phyloP scores from a whole-genome alignment of 352 stramenopile genomes.

The Peronospora belbahrii region DNA sequence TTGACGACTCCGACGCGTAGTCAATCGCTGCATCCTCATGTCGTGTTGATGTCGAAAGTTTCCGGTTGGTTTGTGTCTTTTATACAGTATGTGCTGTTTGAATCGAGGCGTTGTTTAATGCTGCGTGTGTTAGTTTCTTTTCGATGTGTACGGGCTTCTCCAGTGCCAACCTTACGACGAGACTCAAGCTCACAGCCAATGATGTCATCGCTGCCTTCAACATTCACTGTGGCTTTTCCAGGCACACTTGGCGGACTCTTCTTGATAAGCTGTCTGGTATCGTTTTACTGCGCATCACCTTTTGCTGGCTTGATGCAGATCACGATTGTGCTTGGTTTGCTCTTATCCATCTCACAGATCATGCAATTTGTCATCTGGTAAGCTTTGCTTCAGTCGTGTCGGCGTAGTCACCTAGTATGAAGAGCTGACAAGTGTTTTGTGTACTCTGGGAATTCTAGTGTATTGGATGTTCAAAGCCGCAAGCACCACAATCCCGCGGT shows the following conservation, averaged over 20 bases:
- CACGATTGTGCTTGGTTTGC: constrained; percentile 72
- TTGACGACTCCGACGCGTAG: constrained; percentile 44
- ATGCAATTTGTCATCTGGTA: constrained; percentile 58
- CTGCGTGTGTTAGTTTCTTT: constrained; percentile 36
- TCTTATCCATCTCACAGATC: constrained; percentile 74
- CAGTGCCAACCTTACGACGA: constrained; percentile 31
- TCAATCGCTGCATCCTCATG: constrained; percentile 39
- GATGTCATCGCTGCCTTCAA: constrained; percentile 37
- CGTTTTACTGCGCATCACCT: constrained; percentile 58
- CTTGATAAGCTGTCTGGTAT: constrained; percentile 65
- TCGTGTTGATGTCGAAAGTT: constrained; percentile 51
- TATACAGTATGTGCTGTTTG: not conserved
- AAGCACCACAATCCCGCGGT: constrained; percentile 14
- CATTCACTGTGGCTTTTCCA: constrained; percentile 60
- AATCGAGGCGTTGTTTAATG: constrained; percentile 2
- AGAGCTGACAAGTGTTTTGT: constrained; percentile 6
- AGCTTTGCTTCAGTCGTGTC: not conserved
- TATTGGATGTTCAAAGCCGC: constrained; percentile 25
- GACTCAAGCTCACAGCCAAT: constrained; percentile 34
- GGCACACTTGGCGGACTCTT: constrained; percentile 62
- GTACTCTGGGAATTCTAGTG: constrained; percentile 9
- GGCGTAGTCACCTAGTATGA: not conserved
- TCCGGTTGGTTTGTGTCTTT: constrained; percentile 26
- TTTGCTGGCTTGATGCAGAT: constrained; percentile 84
- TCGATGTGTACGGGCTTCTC: constrained; percentile 33